Evolutionary conservation across 2,329 filamentous ascomycete species (phyloP).

Genomic region (Rhytidhysteron rufulum): DNA sequence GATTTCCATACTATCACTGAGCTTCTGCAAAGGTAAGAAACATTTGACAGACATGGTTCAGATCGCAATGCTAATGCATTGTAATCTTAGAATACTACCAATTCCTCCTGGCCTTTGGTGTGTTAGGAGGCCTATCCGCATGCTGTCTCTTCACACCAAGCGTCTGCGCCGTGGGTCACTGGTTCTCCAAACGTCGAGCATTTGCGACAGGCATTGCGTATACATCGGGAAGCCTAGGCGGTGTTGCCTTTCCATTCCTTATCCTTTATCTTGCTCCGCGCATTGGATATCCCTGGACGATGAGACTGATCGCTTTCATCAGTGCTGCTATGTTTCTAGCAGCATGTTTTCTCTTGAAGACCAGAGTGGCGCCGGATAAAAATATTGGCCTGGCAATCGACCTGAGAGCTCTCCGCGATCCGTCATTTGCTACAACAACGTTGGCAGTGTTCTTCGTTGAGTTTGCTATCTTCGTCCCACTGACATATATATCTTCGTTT

Average conservation of each 20-base stretch:
- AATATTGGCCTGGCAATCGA: conserved; percentile 30
- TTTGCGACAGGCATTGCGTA: conserved; percentile 40
- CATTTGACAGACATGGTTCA: no score
- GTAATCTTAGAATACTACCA: conserved; percentile 46
- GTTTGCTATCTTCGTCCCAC: no score
- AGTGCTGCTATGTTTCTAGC: conserved; percentile 34
- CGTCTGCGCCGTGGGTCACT: conserved; percentile 37
- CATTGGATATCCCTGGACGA: conserved; percentile 60
- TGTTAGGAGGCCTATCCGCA: conserved; percentile 40
- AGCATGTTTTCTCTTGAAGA: conserved; percentile 41
- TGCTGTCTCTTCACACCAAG: conserved; percentile 37
- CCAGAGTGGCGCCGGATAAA: conserved; percentile 41
- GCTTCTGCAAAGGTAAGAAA: no score
- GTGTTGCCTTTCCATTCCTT: conserved; percentile 51
- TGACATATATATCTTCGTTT: no score
- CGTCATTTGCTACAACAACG: no score
- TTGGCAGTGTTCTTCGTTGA: no score
- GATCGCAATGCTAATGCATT: no score
- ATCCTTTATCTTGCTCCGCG: conserved; percentile 52
- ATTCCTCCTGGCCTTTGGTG: conserved; percentile 40
- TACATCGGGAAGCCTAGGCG: conserved; percentile 36
- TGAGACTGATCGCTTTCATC: conserved; percentile 60
- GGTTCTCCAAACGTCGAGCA: conserved; percentile 38
- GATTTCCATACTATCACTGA: no score
- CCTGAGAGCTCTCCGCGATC: conserved; percentile 28